Base-by-base conservation (phyloP, 345 rosid genomes). In the Brassica juncea region DNA sequence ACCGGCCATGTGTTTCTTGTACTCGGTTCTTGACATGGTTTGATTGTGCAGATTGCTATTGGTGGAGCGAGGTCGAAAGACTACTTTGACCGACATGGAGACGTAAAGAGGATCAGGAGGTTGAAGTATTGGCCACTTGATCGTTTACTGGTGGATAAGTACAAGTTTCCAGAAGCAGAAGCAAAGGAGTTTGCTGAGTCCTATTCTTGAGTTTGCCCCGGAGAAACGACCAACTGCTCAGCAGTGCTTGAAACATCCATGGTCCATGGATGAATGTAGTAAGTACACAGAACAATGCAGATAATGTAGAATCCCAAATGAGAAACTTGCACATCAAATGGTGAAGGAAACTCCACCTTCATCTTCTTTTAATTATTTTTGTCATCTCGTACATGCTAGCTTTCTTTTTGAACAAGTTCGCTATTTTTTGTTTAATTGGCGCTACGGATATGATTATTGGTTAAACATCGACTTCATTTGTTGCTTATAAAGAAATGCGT, bases 211-310 rank as follows among this genome's bases (percentile, higher is more conserved):
- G 83, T 96, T 92, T 79, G 85, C 91, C 15, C 97, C 99, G 2
- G 99, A 96, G 91, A 93, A 92, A 86, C 89, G 99, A 73, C 99
- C 98, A 19, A 87, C 90, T 27, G 97, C 99, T 21, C 89, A 87
- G 80, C 92, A 90, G 73, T 92, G 95, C 83, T 89, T 96, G 80
- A 89, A 93, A 78, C 98, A 93, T 72, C 97, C 97, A 19, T 19
- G 21, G 21, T 19, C 21, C 21, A 19, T 96, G 99, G 99, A 88
- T 96, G 69, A 82, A 83, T 70, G 79, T 71, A 54, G 59, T 16
- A 81, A 78, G 37, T 62, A 84, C 78, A 61, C 11, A 70, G 70
- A 27, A 61, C 12, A 39, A 61, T 37, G 75, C 49, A 72, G 84
- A 68, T 35, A 39, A 71, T 71, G 80, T 71, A 66, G 77, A 71